Evolutionary conservation across 768 basidiomycete species (phyloP), one percentile per base, ranked within the genome.

Genomic region (Amanita subjunquillea): DNA sequence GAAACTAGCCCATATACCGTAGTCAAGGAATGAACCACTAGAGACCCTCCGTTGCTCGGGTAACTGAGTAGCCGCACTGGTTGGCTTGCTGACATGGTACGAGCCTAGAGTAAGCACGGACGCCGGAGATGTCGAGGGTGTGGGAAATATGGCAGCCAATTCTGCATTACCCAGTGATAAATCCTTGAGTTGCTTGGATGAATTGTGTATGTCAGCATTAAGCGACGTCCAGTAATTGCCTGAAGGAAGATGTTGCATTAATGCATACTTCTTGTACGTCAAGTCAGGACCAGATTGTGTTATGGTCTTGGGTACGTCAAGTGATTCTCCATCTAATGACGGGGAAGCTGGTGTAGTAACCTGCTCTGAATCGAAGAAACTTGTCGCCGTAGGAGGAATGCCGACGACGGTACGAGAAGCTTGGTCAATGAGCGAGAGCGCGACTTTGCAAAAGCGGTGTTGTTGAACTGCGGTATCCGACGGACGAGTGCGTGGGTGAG

Each of bases 151-250:
- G 46, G 82, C 78, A 20, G 86, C 86, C 50, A 92, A 77, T 54
- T 90, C 87, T 10, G 89, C 85, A 54, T 87, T 76, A 29, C 75
- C 85, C 4, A 82, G 82, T 17, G 73, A 66, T 12, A 85, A 63
- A 56, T 74, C 68, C 58, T 75, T 80, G 51, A 81, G 57, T 6
- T 68, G 66, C 50, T 72, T 68, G 29, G 69, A 54, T 56, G 67
- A 47, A 58, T 69, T 32, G 62, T 70, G 51, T 60, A 63, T 51
- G 64, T 73, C 64, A 20, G 79, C 73, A 60, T 73, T 77, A 50
- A 83, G 75, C 25, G 89, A 88, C 13, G 87, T 76, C 83, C 87
- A 92, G 71, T 81, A 89, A 54, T 85, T 83, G 37, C 82, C 87
- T 1, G 72, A 76, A 0, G 90, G 87, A 6, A 92, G 71, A 54